Base-by-base conservation (phyloP, 352 stramenopile genomes). In the Globisporangium lucens region DNA sequence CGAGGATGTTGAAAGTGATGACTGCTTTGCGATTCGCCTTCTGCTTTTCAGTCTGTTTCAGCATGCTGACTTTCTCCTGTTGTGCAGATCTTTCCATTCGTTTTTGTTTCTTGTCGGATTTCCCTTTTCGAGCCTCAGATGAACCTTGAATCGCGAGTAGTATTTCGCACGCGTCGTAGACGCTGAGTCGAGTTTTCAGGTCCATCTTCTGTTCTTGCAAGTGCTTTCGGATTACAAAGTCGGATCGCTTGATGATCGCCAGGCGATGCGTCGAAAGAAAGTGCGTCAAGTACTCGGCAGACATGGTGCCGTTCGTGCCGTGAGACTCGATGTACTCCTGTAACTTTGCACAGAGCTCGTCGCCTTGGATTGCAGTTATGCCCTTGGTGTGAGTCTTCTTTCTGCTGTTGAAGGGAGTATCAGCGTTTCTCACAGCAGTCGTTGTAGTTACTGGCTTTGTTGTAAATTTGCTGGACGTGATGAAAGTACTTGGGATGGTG, bases 1-100 rank as follows among this genome's bases (percentile, higher is more conserved):
- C 84, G 5, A 92, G 72, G 20, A 83, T 73, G 56, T 90, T 92
- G 63, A 89, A 92, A 0, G 77, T 76, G 6, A 92, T 75, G 29
- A 90, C 71, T 8, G 80, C 61, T 35, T 82, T 79, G 12, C 69
- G 75, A 41, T 67, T 63, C 8, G 43, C 30, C 55, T 75, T 58
- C 1, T 61, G 56, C 33, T 73, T 75, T 53, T 85, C 68, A 12
- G 63, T 56, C 12, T 68, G 62, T 66, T 73, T 82, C 63, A 24
- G 22, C 27, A 36, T 17, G 35, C 29, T 29, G 29, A 59, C 61
- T 24, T 52, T 51, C 10, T 67, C 38, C 57, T 61, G 56, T 1
- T 55, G 47, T 1, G 33, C 3, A n/a, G 22, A 38, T 33, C 27
- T 70, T 7, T 33, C 24, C 1, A 27, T 27, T 6, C 29, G 5